Evolutionary conservation across 257 asterid species (phyloP), one percentile per base, ranked within the genome.

Genomic region (Echites panduratus): DNA sequence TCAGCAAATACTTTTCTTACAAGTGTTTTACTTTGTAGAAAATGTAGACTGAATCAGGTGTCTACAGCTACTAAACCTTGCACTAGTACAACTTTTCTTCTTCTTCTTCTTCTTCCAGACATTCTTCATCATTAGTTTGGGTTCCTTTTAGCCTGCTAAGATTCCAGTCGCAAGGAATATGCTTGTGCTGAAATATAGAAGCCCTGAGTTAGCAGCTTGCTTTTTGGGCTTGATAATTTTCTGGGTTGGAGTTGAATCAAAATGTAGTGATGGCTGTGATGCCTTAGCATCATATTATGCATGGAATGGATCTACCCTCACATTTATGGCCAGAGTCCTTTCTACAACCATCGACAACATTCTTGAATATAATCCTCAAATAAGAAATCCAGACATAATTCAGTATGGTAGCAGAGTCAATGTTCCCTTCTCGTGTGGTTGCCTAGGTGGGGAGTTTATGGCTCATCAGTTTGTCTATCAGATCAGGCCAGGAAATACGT

Each of bases 251-350:
- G 88, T 74, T 52, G 71, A 84, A 70, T 83, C 92, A 43, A 75
- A 56, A 52, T 85, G 92, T 47, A 79, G 50, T 68, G 48, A 76
- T 29, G 78, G 58, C 1, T 88, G 93, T 57, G 76, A 79, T 12
- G 88, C 96, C 2, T 78, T 90, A 80, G 96, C 95, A 71, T 90
- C 96, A 0, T 88, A 84, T 44, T 87, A 88, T 73, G 19, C 75
- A 41, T 84, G 89, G 93, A 0, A 56, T 9, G 89, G 87, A 7
- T 5, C 86, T 11, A 84, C 73, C 58, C 91, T 90, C 70, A 79
- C 89, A 63, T 68, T 82, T 77, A 84, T 88, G 32, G 76, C 96
- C 63, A 26, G 59, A 0, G 45, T 70, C 19, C 82, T 90, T 45
- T 79, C 86, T 0, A 88, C 91, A 68, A 43, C 91, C 45, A 61